Evolutionary conservation across 176 grass and related monocot species (phyloP), one percentile per base, ranked within the genome.

Genomic region (Typha latifolia): DNA sequence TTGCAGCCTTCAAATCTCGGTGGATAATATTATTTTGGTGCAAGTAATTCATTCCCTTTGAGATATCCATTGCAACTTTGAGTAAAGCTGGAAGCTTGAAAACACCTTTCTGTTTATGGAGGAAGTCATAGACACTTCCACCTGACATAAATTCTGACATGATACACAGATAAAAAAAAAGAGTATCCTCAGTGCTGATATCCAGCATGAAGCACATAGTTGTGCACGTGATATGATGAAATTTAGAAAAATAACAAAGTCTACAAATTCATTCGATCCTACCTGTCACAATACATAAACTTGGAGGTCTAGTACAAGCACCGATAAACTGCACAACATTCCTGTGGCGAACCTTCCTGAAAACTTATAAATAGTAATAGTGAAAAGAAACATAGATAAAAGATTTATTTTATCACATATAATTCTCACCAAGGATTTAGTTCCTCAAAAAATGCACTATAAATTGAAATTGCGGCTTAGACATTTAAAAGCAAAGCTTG

Each of bases 261-360:
- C 31, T 34, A 29, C 16, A 59, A 59, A 21, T 59, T 67, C 53
- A 68, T 71, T 52, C 20, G 12, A 32, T 61, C 52, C 21, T 90
- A 95, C 90, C 90, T 77, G 90, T 90, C 51, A 95, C 71, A 49
- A 95, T 90, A 70, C 88, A 95, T 65, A 95, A 66, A 27, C 65
- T 84, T 22, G 90, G 83, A 19, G 74, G 78, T 69, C 80, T 84
- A 77, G 90, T 95, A 64, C 83, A 86, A 50, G 90, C 90, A 79
- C 90, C 90, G 1, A 95, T 95, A 82, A 95, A 95, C 72, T 89
- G 72, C 27, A 95, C 83, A 31, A 90, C 83, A 62, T 95, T 95
- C 70, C 73, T 86, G 61, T 95, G 90, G 65, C 80, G 86, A 49
- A 95, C 82, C 76, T 95, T 95, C 82, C 90, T 95, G 80, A 64